Evolutionary conservation across 2,329 filamentous ascomycete species (phyloP).

Genomic region (Aspergillus vadensis): DNA sequence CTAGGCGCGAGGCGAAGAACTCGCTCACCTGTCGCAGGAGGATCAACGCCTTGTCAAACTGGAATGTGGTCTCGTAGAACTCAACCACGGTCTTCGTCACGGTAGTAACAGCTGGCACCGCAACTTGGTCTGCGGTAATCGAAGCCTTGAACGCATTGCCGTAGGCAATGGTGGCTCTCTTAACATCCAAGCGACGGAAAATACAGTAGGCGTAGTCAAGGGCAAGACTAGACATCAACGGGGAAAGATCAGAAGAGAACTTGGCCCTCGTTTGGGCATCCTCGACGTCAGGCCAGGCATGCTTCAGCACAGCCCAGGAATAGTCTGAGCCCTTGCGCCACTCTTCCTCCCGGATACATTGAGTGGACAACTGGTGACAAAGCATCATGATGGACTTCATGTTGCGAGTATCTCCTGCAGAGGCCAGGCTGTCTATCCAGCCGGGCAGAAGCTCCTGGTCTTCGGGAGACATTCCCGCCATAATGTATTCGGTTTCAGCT

Average conservation of each 20-base stretch:
- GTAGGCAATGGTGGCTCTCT: slow-evolving; percentile 33
- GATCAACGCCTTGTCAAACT: slow-evolving; percentile 35
- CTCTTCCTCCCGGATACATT: slow-evolving; percentile 35
- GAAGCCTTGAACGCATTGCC: slow-evolving; percentile 39
- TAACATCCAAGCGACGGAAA: slow-evolving; percentile 36
- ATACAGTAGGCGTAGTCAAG: slow-evolving; percentile 37
- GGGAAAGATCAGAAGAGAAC: slow-evolving; percentile 35
- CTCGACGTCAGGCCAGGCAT: slow-evolving; percentile 36
- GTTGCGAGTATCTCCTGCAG: slow-evolving; percentile 24
- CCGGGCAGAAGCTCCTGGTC: slow-evolving; percentile 36
- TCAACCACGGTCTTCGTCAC: slow-evolving; percentile 40
- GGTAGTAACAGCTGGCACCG: slow-evolving; percentile 33
- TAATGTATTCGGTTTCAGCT: slow-evolving; percentile 23
- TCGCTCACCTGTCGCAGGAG: slow-evolving; percentile 36
- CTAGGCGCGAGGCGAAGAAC: slow-evolving; percentile 34
- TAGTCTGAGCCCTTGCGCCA: slow-evolving; percentile 34
- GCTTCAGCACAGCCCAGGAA: slow-evolving; percentile 34
- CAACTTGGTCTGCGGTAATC: slow-evolving; percentile 33
- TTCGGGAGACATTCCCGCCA: slow-evolving; percentile 24
- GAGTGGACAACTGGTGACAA: slow-evolving; percentile 35
- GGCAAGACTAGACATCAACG: slow-evolving; percentile 34
- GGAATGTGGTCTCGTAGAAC: slow-evolving; percentile 41
- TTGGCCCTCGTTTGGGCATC: slow-evolving; percentile 31
- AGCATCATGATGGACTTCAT: slow-evolving; percentile 31
- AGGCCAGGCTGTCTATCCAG: slow-evolving; percentile 36